These are phyloP conservation scores for Arxiozyma slooffiae DNA, from an alignment of 1,139 yeast species.

Conservation along the genomic window DNA sequence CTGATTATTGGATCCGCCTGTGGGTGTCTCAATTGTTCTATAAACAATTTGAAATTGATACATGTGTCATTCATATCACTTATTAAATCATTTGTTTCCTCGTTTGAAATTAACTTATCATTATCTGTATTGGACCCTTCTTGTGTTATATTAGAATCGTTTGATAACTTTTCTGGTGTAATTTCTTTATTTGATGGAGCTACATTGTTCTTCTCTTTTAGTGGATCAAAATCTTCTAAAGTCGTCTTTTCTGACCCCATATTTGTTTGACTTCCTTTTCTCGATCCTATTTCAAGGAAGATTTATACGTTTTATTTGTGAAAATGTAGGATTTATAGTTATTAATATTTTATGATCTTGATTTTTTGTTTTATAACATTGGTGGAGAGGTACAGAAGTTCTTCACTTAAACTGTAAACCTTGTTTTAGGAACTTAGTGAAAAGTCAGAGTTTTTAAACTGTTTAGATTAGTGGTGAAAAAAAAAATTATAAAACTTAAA, in stretches of 20 bases:
- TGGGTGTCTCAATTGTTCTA: slow-evolving; percentile 59
- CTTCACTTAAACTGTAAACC: neutral
- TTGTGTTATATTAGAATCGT: neutral
- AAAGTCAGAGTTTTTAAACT: neutral
- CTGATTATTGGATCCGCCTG: slow-evolving; percentile 84
- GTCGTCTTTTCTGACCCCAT: neutral
- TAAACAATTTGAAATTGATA: slow-evolving; percentile 69
- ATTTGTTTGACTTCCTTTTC: neutral
- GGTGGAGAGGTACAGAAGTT: neutral
- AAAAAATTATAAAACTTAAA: too few species aligned
- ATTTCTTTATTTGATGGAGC: neutral
- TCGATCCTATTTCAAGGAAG: neutral
- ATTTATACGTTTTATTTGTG: neutral
- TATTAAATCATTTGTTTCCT: neutral
- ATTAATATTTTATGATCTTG: neutral
- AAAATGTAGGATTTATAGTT: neutral
- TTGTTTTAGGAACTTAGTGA: too few species aligned
- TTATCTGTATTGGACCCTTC: neutral
- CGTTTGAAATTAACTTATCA: neutral
- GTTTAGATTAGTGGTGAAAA: neutral
- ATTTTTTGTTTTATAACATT: too few species aligned
- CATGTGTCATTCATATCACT: slow-evolving; percentile 12
- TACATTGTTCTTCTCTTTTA: neutral
- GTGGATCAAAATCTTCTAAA: slow-evolving; percentile 14
- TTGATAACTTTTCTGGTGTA: neutral